These are phyloP conservation scores for Starmera stellimalicola DNA, from an alignment of 1,139 yeast genomes.

Conservation along the genomic window DNA sequence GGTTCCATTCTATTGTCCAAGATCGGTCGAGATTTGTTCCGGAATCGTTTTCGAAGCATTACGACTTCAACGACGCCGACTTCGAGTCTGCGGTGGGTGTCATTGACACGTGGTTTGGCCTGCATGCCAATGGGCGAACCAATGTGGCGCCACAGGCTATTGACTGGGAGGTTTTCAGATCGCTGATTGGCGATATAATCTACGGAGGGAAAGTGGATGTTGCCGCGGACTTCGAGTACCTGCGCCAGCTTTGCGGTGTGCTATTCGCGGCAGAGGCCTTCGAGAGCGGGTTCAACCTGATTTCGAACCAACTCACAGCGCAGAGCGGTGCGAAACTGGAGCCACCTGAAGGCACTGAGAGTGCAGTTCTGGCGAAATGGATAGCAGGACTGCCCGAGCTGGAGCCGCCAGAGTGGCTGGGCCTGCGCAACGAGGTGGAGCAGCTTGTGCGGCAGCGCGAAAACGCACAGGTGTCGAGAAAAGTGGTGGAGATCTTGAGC, in stretches of 20 bases:
- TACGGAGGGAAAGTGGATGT: slow-evolving; percentile 71
- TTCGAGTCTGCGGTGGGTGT: slow-evolving; percentile 41
- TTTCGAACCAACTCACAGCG: slow-evolving; percentile 22
- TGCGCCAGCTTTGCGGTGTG: slow-evolving; percentile 22
- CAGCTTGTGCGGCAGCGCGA: slow-evolving; percentile 4
- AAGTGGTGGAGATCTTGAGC: slow-evolving; percentile 2
- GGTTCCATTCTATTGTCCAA: slow-evolving; percentile 60
- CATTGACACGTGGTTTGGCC: slow-evolving; percentile 31
- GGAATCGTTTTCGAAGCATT: slow-evolving; percentile 47
- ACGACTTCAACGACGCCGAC: slow-evolving; percentile 74
- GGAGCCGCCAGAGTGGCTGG: slow-evolving; percentile 58
- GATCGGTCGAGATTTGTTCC: slow-evolving; percentile 56
- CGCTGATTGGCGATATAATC: slow-evolving; percentile 42
- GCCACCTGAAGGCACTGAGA: slow-evolving; percentile 41
- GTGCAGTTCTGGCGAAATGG: slow-evolving; percentile 40
- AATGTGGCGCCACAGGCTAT: slow-evolving; percentile 38
- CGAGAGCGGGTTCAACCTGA: slow-evolving; percentile 26
- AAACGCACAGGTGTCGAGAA: slow-evolving; percentile 3
- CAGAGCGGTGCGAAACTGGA: slow-evolving; percentile 17
- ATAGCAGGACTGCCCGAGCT: slow-evolving; percentile 43
- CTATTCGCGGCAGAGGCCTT: slow-evolving; percentile 28
- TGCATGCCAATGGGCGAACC: slow-evolving; percentile 17
- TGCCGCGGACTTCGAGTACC: slow-evolving; percentile 29
- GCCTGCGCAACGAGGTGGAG: slow-evolving; percentile 38
- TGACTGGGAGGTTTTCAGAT: slow-evolving; percentile 50